Percentiles rank a stretch among this genome's conserved stretches.
Conservation (phyloP, 192 early-diverging fungal species). For the Coemansia sp. region DNA sequence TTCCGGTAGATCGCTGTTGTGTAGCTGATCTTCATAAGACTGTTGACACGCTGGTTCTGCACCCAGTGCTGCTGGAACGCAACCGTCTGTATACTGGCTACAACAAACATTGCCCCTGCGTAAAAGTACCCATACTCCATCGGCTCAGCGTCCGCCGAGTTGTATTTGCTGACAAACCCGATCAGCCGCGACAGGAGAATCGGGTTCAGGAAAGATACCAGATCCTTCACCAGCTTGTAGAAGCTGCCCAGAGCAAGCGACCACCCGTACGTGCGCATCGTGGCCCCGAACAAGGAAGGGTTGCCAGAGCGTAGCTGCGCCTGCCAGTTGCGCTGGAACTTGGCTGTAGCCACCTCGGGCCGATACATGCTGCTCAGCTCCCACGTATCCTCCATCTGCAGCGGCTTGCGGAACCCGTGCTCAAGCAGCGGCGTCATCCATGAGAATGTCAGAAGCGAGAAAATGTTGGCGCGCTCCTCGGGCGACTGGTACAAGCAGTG, state of each 20-base stretch:
- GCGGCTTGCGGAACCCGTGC: conserved; percentile 71
- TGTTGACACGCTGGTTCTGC: conserved; percentile 78
- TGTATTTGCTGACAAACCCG: conserved; percentile 65
- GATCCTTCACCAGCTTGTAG: conserved; percentile 81
- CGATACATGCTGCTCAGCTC: conserved; percentile 65
- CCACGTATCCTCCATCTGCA: conserved; percentile 81
- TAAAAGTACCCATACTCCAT: conserved; percentile 78
- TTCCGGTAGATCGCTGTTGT: conserved; percentile 91
- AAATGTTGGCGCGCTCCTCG: conserved; percentile 81
- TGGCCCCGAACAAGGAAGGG: conserved; percentile 74
- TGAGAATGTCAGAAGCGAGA: conserved; percentile 77
- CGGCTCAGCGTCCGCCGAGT: conserved; percentile 59
- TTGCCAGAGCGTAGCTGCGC: conserved; percentile 60
- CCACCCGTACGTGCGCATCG: conserved; percentile 66
- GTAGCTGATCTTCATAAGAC: conserved; percentile 76
- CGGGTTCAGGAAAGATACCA: conserved; percentile 84
- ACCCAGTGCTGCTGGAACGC: conserved; percentile 94
- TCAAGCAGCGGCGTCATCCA: conserved; percentile 92
- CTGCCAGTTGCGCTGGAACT: conserved; percentile 79
- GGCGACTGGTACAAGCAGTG: conserved; percentile 51
- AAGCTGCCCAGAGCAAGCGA: conserved; percentile 74
- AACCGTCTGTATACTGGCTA: conserved; percentile 78
- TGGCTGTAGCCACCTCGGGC: conserved; percentile 63
- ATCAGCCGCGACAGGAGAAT: conserved; percentile 76
- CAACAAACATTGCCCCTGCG: conserved; percentile 79